Evolutionary conservation across 2,329 filamentous ascomycete genomes (phyloP).

Genomic region (Fusarium redolens): DNA sequence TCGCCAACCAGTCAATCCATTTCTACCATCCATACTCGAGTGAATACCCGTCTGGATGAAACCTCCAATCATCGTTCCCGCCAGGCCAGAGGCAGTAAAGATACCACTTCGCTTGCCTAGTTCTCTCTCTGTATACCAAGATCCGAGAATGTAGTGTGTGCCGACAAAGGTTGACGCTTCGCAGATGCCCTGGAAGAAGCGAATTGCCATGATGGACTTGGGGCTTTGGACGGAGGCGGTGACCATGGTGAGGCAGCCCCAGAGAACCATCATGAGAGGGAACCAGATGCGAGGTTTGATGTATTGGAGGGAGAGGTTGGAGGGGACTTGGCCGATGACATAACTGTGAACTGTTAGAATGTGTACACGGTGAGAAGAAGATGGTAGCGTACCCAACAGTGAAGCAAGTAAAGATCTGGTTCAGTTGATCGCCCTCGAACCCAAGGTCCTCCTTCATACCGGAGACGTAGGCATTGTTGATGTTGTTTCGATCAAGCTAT

Average conservation of each 20-base stretch:
- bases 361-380: too few relatives aligned
- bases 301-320: slow-evolving; percentile 71
- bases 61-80: slow-evolving; percentile 64
- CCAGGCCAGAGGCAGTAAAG: slow-evolving; percentile 70
- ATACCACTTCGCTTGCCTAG: slow-evolving; percentile 72
- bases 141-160: slow-evolving; percentile 57
- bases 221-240: slow-evolving; percentile 54
- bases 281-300: slow-evolving; percentile 73
- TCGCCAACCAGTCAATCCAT: slow-evolving; percentile 72
- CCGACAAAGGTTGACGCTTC: slow-evolving; percentile 56
- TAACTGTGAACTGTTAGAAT: slow-evolving; percentile 43
- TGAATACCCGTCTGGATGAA: slow-evolving; percentile 73
- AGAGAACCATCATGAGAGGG: slow-evolving; percentile 71
- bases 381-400: slow-evolving; percentile 49
- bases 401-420: slow-evolving; percentile 53
- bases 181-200: slow-evolving; percentile 54
- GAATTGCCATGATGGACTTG: slow-evolving; percentile 53
- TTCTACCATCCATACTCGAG: slow-evolving; percentile 52
- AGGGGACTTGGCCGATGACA: slow-evolving; percentile 69
- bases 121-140: slow-evolving; percentile 71
- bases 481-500: slow-evolving; percentile 53
- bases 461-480: slow-evolving; percentile 56
- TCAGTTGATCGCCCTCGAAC: slow-evolving; percentile 58
- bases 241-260: slow-evolving; percentile 72
- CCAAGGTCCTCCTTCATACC: slow-evolving; percentile 60